Evolutionary conservation across 1,284 basidiomycete genomes (phyloP), one percentile per base, ranked within the genome.

Genomic region (Irpex rosettiformis): DNA sequence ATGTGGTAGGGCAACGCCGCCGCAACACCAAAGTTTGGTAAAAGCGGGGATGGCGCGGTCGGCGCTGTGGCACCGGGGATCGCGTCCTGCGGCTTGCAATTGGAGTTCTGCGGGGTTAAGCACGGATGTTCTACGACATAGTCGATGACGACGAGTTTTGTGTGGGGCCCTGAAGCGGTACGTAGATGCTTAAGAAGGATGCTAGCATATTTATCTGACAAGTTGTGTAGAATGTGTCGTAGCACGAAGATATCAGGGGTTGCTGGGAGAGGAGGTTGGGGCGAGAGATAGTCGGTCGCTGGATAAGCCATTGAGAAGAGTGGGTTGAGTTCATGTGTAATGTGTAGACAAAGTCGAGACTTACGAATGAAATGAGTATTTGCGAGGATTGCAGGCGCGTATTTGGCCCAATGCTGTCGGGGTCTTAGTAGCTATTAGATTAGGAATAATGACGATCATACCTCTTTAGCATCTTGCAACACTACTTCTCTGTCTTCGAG

Each of bases 201-300:
- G 21, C 55, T 21, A 21, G 63, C 61, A 16, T 59, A 52, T 0
- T 27, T 6, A 48, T 70, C 64, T 10, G 62, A 43, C 68, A 66
- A 69, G 57, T 72, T 66, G 62, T 72, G 69, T 3, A 68, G 51
- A 57, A 71, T 64, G 8, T 45, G 57, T 2, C 68, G 64, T 2
- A 72, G 49, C 13, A 70, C 22, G 61, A 66, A 71, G 16, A 72
- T 61, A 16, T 58, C 61, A 11, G 56, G 56, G 1, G 22, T 49
- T 1, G 69, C 66, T 6, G 61, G 55, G 28, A 63, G 54, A 16
- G 65, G 55, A 0, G 71, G 67, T 56, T 72, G 71, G 1, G 69
- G 63, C 4, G 37, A 37, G 59, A 72, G 70, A 57, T 70, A 72
- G 54, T 72, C 69, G 58, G 70, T 66, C 8, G 24, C 66, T 65